Evolutionary conservation across 805 yeast genomes (phyloP), one percentile per base, ranked within the genome.

Genomic region (Candida rishiriensis): DNA sequence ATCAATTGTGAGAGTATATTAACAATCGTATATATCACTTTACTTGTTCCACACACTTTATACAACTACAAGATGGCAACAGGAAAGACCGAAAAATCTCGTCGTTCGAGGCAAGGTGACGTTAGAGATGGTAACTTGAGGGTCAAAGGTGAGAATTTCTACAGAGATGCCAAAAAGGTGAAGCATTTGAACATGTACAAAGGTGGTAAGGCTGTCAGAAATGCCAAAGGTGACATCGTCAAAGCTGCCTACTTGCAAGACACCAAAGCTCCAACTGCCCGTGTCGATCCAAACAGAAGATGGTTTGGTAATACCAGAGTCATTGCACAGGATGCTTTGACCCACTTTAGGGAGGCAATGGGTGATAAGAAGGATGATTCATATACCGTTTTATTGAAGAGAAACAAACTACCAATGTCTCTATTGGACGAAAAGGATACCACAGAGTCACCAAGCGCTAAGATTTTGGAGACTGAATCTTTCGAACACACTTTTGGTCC

Each of bases 241-340:
- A 75, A 79, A 60, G 96, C 96, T 36, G 97, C 98, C 15, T 82
- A 80, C 28, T 75, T 91, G 46, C 99, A 91, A 64, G 83, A 86
- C 54, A 81, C 88, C 3, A 90, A 88, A 50, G 74, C 86, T 28
- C 98, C 98, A 12, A 79, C 73, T 51, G 98, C 98, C 1, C 75
- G 99, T 49, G 95, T 91, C 36, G 96, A 88, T 61, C 98, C 99
- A 7, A 91, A 91, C 65, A 79, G 96, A 65, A 80, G 95, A 61
- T 91, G 98, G 99, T 93, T 93, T 62, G 97, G 97, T 39, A 93
- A 89, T 68, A 88, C 99, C 12, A 79, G 99, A 61, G 99, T 91
- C 34, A 91, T 91, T 60, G 91, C 97, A 4, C 99, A 91, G 65
- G 97, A 93, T 72, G 97, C 98, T 2, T 72, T 91, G 57, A 73